phyloP scores from a whole-genome alignment of 2,329 filamentous ascomycete genomes.

The Curvularia sp. region DNA sequence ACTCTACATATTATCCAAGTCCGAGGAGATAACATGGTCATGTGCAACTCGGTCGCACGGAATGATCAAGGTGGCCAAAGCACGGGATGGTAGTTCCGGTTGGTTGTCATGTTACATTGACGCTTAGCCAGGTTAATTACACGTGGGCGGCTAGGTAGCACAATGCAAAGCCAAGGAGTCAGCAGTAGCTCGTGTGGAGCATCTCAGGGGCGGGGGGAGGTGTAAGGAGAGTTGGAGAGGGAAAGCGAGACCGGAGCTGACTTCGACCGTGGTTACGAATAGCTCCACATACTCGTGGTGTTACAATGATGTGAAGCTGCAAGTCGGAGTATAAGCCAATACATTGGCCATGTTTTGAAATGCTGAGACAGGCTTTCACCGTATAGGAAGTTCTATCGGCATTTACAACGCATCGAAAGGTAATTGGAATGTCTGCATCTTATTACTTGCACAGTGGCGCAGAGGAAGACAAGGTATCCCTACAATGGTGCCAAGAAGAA shows the following conservation, averaged over 20 bases:
- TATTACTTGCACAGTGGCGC: background rate
- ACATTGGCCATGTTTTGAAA: background rate
- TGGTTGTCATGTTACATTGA: background rate
- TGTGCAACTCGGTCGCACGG: background rate
- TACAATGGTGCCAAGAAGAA: slow-evolving; percentile 1
- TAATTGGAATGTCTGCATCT: background rate
- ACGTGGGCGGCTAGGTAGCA: background rate
- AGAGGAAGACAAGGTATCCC: background rate
- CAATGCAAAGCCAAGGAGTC: background rate
- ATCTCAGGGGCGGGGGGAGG: background rate
- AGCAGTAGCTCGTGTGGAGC: slow-evolving; percentile 1
- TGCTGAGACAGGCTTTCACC: background rate
- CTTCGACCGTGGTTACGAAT: slow-evolving; percentile 1
- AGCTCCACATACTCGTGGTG: background rate
- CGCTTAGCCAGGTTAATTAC: background rate
- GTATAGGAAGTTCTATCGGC: background rate
- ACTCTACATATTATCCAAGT: too few species aligned
- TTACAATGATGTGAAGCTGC: background rate
- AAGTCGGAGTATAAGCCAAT: background rate
- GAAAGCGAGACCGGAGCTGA: background rate
- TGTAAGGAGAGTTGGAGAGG: background rate
- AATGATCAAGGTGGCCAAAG: background rate
- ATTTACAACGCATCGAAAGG: too few species aligned
- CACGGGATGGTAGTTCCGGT: background rate
- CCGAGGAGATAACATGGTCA: background rate